phyloP scores from a whole-genome alignment of 2,329 filamentous ascomycete species.

The Macroventuria anomochaeta region DNA sequence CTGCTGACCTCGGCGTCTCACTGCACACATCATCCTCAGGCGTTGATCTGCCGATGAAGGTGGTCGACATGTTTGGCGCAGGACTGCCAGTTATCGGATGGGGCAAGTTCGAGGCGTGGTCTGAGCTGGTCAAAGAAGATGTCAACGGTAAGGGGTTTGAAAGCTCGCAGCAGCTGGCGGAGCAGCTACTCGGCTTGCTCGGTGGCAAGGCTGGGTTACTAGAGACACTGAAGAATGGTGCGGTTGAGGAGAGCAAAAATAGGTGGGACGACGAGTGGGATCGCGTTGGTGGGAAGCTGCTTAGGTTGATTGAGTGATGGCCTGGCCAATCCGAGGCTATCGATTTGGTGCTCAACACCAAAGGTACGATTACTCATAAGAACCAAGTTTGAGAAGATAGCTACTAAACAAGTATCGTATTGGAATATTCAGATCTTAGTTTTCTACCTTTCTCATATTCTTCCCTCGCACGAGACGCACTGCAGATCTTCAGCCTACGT shows the following conservation, averaged over 20 bases:
- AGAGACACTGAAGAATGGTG: conserved; percentile 68
- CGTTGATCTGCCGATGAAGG: conserved; percentile 97
- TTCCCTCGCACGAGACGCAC: too few species aligned
- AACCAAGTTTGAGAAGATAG: too few species aligned
- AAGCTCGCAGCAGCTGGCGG: conserved; percentile 69
- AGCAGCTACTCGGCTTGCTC: conserved; percentile 71
- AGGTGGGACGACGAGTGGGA: conserved; percentile 97
- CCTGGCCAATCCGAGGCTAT: too few species aligned
- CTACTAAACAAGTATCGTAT: too few species aligned
- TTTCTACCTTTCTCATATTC: too few species aligned
- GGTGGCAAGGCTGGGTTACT: conserved; percentile 61
- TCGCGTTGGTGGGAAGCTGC: conserved; percentile 74
- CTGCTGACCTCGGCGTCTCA: conserved; percentile 87
- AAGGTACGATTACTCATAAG: too few species aligned
- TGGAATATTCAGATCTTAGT: too few species aligned
- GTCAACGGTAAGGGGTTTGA: conserved; percentile 87
- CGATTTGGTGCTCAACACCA: too few species aligned
- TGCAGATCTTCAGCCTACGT: too few species aligned
- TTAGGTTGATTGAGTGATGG: conserved; percentile 47
- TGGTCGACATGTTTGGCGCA: conserved; percentile 98
- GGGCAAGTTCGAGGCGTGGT: conserved; percentile 83
- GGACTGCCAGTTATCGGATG: conserved; percentile 91
- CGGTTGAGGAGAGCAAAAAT: conserved; percentile 72
- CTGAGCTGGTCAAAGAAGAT: conserved; percentile 86
- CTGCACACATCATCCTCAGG: conserved; percentile 93